These are phyloP conservation scores for Solanum lignicaule DNA, from an alignment of 257 asterid genomes.

Conservation along the genomic window DNA sequence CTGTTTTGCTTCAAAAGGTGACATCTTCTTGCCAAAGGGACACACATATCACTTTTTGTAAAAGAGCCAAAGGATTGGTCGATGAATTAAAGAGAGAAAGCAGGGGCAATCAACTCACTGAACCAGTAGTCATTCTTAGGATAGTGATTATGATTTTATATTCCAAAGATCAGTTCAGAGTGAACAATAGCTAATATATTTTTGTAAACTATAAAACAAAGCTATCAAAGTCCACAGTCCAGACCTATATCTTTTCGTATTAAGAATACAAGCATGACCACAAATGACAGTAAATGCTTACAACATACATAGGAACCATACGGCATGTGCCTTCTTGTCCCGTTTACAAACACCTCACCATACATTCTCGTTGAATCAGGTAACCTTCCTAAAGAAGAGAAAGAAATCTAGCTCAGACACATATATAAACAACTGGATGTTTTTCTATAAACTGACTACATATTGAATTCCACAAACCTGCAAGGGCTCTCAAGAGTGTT, in stretches of 20 bases:
- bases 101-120: neutral
- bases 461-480: constrained; percentile 40
- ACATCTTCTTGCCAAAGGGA: neutral
- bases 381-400: constrained; percentile 57
- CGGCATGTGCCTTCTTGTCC: constrained; percentile 53
- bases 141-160: neutral
- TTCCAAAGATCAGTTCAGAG: neutral
- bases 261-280: neutral
- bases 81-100: neutral
- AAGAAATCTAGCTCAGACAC: neutral
- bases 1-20: neutral
- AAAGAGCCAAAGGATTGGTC: neutral
- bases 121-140: neutral
- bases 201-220: neutral
- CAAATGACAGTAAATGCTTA: neutral
- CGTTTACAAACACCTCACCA: constrained; percentile 88
- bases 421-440: neutral
- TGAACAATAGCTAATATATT: neutral
- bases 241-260: neutral
- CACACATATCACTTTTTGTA: neutral
- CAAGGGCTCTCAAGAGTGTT: constrained; percentile 84
- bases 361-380: constrained; percentile 70
- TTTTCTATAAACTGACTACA: neutral
- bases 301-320: constrained; percentile 85
- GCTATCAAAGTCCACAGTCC: neutral